These are phyloP conservation scores for Calonectria ilicicola DNA, from an alignment of 2,329 filamentous ascomycete genomes.

Conservation along the genomic window DNA sequence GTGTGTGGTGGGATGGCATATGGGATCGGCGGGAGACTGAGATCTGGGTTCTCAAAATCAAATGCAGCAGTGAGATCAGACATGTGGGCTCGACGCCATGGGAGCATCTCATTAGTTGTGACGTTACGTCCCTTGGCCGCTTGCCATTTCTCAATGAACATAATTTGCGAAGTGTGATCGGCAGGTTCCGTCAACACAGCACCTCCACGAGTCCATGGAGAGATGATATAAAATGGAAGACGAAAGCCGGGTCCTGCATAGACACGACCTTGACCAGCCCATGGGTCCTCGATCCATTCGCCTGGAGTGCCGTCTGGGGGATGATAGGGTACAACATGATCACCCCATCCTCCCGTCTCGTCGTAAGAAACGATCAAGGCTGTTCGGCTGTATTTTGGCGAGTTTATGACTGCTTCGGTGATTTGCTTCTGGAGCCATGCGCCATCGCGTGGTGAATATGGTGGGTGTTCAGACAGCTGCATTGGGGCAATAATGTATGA, in stretches of 20 bases:
- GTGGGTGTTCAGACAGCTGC: conserved; percentile 65
- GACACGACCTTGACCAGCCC: conserved; percentile 52
- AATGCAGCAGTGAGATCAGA: conserved; percentile 51
- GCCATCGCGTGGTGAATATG: conserved; percentile 64
- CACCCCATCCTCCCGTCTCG: conserved; percentile 67
- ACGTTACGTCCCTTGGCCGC: conserved; percentile 54
- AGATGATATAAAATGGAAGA: conserved; percentile 66
- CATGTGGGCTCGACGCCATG: conserved; percentile 49
- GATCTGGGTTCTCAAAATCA: conserved; percentile 63
- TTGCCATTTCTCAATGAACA: conserved; percentile 64
- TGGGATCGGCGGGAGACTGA: conserved; percentile 59
- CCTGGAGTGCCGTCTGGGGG: conserved; percentile 61
- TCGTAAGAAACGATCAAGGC: conserved; percentile 58
- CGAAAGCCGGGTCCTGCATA: conserved; percentile 55
- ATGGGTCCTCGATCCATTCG: conserved; percentile 62
- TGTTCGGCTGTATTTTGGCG: conserved; percentile 61
- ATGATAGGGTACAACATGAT: conserved; percentile 65
- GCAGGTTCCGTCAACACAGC: conserved; percentile 66
- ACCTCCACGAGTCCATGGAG: conserved; percentile 65
- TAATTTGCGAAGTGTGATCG: conserved; percentile 67
- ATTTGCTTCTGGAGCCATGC: conserved; percentile 66
- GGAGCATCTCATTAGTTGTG: conserved; percentile 42
- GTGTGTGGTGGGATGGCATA: conserved; percentile 56
- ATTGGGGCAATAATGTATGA: conserved; percentile 63
- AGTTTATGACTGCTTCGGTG: conserved; percentile 61